Evolutionary conservation across 306 rosid species (phyloP).

Genomic region (Lithocarpus polystachyus): DNA sequence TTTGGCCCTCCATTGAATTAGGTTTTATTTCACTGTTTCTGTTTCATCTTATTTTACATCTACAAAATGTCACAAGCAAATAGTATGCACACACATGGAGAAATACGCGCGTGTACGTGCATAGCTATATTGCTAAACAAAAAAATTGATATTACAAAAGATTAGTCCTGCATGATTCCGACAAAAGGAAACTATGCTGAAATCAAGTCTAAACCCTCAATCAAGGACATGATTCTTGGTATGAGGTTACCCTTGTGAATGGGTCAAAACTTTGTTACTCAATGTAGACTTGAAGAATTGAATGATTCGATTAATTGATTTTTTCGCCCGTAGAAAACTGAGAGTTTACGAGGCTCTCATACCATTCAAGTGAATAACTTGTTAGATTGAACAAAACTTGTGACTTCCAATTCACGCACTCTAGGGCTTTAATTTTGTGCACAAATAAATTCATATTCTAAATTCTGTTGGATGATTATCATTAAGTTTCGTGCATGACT

Average conservation of each 20-base stretch:
- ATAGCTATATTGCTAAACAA: background rate
- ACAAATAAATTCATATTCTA: background rate
- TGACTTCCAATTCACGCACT: background rate
- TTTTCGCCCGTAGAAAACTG: too few relatives aligned
- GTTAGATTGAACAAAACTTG: background rate
- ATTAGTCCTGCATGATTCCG: background rate
- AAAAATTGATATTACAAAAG: background rate
- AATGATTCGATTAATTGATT: too few relatives aligned
- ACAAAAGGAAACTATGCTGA: background rate
- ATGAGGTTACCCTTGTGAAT: too few relatives aligned
- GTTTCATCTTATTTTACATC: too few relatives aligned
- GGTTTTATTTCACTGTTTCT: too few relatives aligned
- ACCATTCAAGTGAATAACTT: background rate
- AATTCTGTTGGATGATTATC: background rate
- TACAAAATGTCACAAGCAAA: too few relatives aligned
- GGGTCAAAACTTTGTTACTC: background rate
- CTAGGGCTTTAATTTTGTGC: background rate
- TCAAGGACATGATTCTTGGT: too few relatives aligned
- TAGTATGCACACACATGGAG: too few relatives aligned
- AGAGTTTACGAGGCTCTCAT: background rate
- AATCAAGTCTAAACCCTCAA: background rate
- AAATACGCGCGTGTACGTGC: background rate
- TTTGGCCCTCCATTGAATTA: too few relatives aligned
- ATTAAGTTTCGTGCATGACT: too few relatives aligned
- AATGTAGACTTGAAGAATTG: background rate